Conservation (phyloP, 78 protist genomes). For the Chrysochromulina tobinii region DNA sequence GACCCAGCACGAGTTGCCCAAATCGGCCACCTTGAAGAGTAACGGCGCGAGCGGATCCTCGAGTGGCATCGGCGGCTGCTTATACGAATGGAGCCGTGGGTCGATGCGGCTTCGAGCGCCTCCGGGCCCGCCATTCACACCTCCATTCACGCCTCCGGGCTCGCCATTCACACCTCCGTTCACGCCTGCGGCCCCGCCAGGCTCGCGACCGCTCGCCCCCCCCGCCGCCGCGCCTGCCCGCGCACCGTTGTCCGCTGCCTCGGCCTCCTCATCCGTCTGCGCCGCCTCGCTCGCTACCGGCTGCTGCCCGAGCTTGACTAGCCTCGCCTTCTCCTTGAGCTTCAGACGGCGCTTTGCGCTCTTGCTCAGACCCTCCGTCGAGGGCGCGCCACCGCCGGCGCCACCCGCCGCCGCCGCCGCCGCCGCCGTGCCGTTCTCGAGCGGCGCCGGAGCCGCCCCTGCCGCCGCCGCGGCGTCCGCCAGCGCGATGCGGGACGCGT, state of each 20-base stretch:
- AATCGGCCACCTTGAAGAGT: conserved; percentile 79
- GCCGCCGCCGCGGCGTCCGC: not conserved
- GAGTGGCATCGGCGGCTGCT: not conserved
- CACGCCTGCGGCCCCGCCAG: no score
- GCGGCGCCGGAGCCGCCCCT: not conserved
- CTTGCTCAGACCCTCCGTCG: not conserved
- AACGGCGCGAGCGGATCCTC: not conserved
- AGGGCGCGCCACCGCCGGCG: not conserved
- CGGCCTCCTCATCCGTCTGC: not conserved
- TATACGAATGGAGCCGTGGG: not conserved
- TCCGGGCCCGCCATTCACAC: no score
- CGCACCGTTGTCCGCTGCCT: no score
- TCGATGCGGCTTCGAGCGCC: not conserved
- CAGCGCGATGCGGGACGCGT: no score
- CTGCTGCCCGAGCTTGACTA: not conserved
- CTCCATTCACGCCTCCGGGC: no score
- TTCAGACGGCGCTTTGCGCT: conserved; percentile 9
- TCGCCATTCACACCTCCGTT: no score
- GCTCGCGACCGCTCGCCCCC: no score
- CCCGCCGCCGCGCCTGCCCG: no score
- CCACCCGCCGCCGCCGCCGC: not conserved
- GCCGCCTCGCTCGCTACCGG: not conserved
- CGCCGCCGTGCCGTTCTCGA: not conserved
- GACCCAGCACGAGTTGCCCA: conserved; percentile 98
- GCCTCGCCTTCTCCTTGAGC: conserved; percentile 28